Evolutionary conservation across 23 red algal genomes (phyloP).

Genomic region (Gracilariopsis chorda): DNA sequence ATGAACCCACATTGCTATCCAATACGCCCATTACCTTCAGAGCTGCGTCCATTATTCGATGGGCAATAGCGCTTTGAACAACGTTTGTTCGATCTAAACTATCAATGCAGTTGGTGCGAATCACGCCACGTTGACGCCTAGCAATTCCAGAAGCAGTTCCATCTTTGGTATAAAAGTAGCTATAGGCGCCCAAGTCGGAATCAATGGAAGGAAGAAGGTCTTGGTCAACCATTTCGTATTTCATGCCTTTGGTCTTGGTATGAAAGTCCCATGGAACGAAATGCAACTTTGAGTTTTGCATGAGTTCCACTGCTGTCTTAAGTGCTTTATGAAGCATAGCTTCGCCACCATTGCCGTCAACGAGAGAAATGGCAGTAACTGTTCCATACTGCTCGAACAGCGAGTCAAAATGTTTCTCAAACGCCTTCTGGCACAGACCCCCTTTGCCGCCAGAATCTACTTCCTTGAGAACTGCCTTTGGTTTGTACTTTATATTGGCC

Average conservation of each 20-base stretch:
- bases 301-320: slow-evolving; percentile 47
- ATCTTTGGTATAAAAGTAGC: slow-evolving; percentile 65
- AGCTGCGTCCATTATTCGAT: slow-evolving; percentile 58
- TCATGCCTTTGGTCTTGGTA: slow-evolving; percentile 80
- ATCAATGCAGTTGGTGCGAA: slow-evolving; percentile 94
- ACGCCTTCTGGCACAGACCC: slow-evolving; percentile 33
- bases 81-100: slow-evolving; percentile 98
- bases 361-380: slow-evolving; percentile 76
- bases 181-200: slow-evolving; percentile 55
- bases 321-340: slow-evolving; percentile 14
- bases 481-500: slow-evolving; percentile 82
- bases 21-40: slow-evolving; percentile 71
- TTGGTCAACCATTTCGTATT: slow-evolving; percentile 82
- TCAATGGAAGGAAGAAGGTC: slow-evolving; percentile 68
- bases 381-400: slow-evolving; percentile 82
- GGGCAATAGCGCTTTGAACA: slow-evolving; percentile 85
- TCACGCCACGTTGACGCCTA: slow-evolving; percentile 70
- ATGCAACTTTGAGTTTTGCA: slow-evolving; percentile 48
- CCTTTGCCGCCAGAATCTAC: slow-evolving; percentile 52
- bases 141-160: slow-evolving; percentile 33
- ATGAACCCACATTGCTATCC: slow-evolving; percentile 37
- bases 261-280: slow-evolving; percentile 98
- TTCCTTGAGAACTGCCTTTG: slow-evolving; percentile 45
- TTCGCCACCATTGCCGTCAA: slow-evolving; percentile 79
- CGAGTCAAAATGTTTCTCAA: slow-evolving; percentile 80